Evolutionary conservation across 1,284 basidiomycete genomes (phyloP), one percentile per base, ranked within the genome.

Genomic region (Apiotrichum gamsii): DNA sequence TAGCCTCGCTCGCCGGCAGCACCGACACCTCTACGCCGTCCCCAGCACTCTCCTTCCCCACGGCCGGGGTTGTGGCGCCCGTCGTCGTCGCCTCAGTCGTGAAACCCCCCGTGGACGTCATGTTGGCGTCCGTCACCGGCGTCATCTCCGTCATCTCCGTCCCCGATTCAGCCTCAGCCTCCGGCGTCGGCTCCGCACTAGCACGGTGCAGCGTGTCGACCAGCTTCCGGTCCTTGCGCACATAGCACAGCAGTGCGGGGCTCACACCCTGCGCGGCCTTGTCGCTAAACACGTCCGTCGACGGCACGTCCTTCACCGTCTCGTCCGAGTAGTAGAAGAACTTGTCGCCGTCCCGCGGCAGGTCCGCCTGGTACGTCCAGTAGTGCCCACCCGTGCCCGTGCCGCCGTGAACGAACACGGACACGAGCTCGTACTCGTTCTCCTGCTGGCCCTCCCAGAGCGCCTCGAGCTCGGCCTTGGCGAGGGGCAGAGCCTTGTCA

Each of bases 321-420:
- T 87, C 87, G 65, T 94, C 90, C 65, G 93, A 93, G 74, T 91
- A 95, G 72, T 94, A 95, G 78, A 91, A 90, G 88, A 90, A 95
- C 39, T 81, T 78, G 51, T 91, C 83, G 6, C 70, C 52, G 40
- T 65, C 48, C 29, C 57, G 62, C 19, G 70, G 69, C 4, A 72
- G 53, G 46, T 67, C 60, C 3, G 67, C 59, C 52, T 73, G 71
- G 56, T 71, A 72, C 4, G 70, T 67, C 71, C 71, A 73, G 48
- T 73, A 73, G 52, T 73, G 71, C 0, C 71, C 69, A 13, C 63
- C 59, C 1, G 63, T 63, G 36, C 64, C 59, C 6, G 61, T 65
- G 88, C 90, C 91, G 32, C 94, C 84, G 72, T 98, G 94, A 60
- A 97, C 88, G 73, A 97, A 98, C 13, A 97, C 93, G 13, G 89